Base-by-base conservation (phyloP, 306 rosid species). In the Lathyrus tuberosus region DNA sequence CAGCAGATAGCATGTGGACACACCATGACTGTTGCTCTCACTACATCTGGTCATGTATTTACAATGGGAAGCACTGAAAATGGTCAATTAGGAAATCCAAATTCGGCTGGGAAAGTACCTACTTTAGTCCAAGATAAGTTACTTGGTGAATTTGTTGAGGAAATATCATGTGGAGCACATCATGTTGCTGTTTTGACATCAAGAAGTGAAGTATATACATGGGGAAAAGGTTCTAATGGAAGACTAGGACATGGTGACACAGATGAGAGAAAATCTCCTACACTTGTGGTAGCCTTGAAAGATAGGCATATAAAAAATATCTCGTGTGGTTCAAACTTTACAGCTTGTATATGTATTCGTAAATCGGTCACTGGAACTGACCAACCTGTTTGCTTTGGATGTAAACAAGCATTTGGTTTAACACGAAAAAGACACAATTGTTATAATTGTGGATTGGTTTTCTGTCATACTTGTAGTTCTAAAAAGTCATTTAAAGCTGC, bases 151-250 rank as follows among this genome's bases (percentile, higher is more conserved):
- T 85, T 76, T 87, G 94, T 90, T 43, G 94, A 85, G 76, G 87
- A 88, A 66, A 86, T 93, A 77, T 79, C 98, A 22, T 88, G 98
- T 58, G 97, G 98, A 59, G 84, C 88, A 31, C 78, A 76, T 74
- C 98, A 93, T 80, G 89, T 83, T 64, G 94, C 82, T 35, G 85
- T 62, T 37, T 70, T 93, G 67, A 93, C 98, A 43, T 79, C 91
- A n/a, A 86, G 87, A 87, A 86, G 84, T 73, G 94, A 90, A 78
- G 81, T 90, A 15, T 88, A 84, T 73, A 86, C 97, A 20, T 93
- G 98, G 98, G 98, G 97, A 56, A 86, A 48, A 76, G 98, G 98
- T 69, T 87, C 87, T 24, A 93, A 85, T 76, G 98, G 98, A 81
- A 83, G 98, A 72, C 48, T 93, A 48, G 98, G 98, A 65, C 97